phyloP scores from a whole-genome alignment of 768 basidiomycete genomes.

The Lyophyllum semitale region DNA sequence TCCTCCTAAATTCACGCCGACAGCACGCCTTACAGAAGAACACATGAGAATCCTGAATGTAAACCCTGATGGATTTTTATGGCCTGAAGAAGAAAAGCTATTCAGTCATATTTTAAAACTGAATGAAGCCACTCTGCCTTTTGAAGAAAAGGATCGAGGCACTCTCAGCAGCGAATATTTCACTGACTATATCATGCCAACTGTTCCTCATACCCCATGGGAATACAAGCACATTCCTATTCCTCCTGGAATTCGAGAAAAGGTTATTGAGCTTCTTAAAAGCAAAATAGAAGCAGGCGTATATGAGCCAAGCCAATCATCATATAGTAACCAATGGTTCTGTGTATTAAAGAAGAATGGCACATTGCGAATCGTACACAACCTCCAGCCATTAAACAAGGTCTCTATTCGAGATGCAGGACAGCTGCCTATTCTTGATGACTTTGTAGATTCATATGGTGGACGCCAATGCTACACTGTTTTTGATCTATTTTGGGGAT shows the following conservation, averaged over 20 bases:
- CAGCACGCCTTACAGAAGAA: no score
- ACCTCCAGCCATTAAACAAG: neutral
- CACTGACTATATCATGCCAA: no score
- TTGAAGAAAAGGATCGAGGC: neutral
- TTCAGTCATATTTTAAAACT: no score
- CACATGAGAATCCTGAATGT: neutral
- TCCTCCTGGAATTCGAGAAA: neutral
- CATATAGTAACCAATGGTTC: neutral
- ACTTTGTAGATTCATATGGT: no score
- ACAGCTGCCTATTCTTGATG: neutral
- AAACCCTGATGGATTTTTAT: neutral
- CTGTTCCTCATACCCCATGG: neutral
- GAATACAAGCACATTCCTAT: neutral
- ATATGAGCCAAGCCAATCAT: neutral
- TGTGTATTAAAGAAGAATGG: neutral
- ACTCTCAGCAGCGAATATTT: neutral
- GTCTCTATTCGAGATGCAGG: neutral
- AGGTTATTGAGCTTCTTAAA: neutral
- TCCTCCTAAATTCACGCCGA: slow-evolving; percentile 1
- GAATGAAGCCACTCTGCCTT: neutral
- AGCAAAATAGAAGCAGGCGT: neutral
- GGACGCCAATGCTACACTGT: no score
- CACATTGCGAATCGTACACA: neutral
- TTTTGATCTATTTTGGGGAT: no score
- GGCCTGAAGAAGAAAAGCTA: no score